phyloP scores from a whole-genome alignment of 495 filamentous ascomycete genomes.

The Talaromyces stipitatus region DNA sequence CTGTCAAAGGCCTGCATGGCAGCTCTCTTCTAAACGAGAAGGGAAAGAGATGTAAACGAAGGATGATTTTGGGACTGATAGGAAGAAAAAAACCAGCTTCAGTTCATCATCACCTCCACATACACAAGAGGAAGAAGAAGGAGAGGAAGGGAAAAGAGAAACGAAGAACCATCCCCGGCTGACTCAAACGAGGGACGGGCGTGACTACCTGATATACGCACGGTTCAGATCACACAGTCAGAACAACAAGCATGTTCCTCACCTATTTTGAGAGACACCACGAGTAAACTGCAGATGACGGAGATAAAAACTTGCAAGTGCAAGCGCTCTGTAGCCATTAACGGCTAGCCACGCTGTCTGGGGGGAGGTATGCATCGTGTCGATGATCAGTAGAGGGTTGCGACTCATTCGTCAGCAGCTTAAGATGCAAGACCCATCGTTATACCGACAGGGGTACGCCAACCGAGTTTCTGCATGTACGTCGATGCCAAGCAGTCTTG shows the following conservation, averaged over 20 bases:
- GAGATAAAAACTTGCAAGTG: neutral
- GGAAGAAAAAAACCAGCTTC: slow-evolving; percentile 3
- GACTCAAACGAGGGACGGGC: neutral
- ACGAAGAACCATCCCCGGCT: slow-evolving; percentile 1
- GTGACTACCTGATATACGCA: neutral
- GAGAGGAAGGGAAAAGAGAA: neutral
- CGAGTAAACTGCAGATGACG: slow-evolving; percentile 2
- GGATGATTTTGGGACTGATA: slow-evolving; percentile 4
- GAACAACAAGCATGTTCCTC: neutral
- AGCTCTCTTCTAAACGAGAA: slow-evolving; percentile 16
- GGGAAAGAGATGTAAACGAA: slow-evolving; percentile 3
- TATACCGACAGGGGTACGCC: slow-evolving; percentile 3
- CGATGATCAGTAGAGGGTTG: neutral
- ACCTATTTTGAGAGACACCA: neutral
- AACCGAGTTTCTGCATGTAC: neutral
- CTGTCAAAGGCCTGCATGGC: slow-evolving; percentile 29
- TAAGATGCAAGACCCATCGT: neutral
- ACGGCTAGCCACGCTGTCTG: neutral
- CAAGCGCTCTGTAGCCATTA: slow-evolving; percentile 5
- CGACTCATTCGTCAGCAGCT: slow-evolving; percentile 2
- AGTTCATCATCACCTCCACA: neutral
- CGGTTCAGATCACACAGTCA: neutral
- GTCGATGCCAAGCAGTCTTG: neutral
- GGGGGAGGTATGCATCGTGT: neutral
- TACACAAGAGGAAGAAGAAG: neutral